phyloP scores from a whole-genome alignment of 202 grass and related monocot species.

The Carex sylvatica region DNA sequence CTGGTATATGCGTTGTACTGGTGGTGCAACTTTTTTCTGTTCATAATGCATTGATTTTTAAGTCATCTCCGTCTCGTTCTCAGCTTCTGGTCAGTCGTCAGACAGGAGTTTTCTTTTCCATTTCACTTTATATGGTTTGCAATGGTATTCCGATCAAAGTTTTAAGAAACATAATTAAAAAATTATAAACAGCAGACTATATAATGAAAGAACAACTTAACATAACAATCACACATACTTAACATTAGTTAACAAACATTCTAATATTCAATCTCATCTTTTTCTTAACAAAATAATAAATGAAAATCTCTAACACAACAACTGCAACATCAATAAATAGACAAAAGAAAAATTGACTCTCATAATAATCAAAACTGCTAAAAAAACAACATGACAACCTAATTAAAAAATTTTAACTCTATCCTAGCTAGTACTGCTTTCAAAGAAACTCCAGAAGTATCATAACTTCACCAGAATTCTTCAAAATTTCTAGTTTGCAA shows the following conservation, averaged over 20 bases:
- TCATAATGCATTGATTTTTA: neutral
- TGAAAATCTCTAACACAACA: neutral
- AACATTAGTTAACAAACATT: neutral
- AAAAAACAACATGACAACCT: neutral
- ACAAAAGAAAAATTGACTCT: neutral
- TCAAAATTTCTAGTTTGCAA: neutral
- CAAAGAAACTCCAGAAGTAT: neutral
- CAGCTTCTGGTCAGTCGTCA: neutral
- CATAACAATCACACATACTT: neutral
- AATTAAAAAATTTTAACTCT: neutral
- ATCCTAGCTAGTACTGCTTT: neutral
- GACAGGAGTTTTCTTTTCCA: neutral
- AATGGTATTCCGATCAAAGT: neutral
- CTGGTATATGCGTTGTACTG: too few relatives aligned
- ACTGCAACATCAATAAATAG: neutral
- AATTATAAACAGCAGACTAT: neutral
- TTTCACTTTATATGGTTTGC: neutral
- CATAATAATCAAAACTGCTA: neutral
- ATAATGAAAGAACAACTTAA: neutral
- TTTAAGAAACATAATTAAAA: neutral
- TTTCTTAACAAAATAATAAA: neutral
- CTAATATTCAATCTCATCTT: neutral
- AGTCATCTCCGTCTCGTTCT: neutral
- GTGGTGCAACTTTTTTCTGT: neutral
- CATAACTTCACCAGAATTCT: neutral